These are phyloP conservation scores for Penicillium sp. DNA, from an alignment of 2,329 filamentous ascomycete species.

Conservation along the genomic window DNA sequence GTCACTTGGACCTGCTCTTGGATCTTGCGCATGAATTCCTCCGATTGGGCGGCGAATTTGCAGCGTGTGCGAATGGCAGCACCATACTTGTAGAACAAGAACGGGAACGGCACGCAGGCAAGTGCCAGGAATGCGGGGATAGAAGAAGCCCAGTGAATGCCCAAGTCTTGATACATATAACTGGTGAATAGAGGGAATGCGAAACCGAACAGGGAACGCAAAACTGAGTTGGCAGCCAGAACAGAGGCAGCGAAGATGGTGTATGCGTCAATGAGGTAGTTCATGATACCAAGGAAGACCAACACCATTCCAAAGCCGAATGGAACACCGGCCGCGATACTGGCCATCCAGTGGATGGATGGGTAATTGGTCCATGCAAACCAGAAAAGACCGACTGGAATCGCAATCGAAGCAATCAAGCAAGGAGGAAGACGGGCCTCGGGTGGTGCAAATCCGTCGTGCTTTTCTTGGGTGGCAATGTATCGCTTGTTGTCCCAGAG, in stretches of 20 bases:
- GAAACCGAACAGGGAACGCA: conserved; percentile 25
- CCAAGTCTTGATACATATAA: conserved; percentile 24
- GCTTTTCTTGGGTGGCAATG: conserved; percentile 12
- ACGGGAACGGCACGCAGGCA: conserved; percentile 24
- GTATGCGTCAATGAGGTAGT: conserved; percentile 26
- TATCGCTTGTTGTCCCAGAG: conserved; percentile 27
- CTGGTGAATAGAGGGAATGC: conserved; percentile 26
- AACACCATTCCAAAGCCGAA: conserved; percentile 27
- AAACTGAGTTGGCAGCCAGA: conserved; percentile 22
- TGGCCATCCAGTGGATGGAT: conserved; percentile 23
- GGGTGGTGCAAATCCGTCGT: conserved; percentile 22
- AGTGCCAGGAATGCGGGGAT: conserved; percentile 25
- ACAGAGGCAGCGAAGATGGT: conserved; percentile 26
- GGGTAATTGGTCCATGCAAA: conserved; percentile 31
- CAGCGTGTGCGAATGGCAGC: conserved; percentile 19
- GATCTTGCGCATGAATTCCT: conserved; percentile 36
- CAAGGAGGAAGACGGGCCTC: conserved; percentile 27
- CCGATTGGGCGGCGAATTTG: conserved; percentile 28
- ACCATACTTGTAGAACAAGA: conserved; percentile 27
- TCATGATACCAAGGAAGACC: conserved; percentile 24
- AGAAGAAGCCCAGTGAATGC: conserved; percentile 25
- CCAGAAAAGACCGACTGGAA: conserved; percentile 30
- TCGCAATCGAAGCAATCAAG: conserved; percentile 23
- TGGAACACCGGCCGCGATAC: conserved; percentile 22
- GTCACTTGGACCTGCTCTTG: conserved; percentile 21